Conservation (phyloP, 164 flowering plant species). For the Dillenia suffruticosa region DNA sequence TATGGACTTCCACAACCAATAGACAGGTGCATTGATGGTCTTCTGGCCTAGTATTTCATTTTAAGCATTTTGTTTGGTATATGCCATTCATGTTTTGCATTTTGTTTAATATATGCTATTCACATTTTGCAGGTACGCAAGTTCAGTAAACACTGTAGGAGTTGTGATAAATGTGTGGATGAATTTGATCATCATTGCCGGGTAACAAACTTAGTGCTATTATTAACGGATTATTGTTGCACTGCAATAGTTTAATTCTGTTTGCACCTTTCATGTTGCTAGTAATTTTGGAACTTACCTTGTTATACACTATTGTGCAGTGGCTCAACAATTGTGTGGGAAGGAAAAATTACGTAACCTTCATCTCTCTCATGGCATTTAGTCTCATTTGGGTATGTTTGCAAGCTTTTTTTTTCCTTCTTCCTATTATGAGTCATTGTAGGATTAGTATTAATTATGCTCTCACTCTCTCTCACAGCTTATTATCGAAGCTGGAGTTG, state of each 20-base stretch:
- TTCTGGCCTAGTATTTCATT: background rate
- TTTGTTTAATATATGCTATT: background rate
- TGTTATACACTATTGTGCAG: conserved; percentile 34
- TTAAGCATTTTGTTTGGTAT: background rate
- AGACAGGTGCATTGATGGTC: too few species aligned
- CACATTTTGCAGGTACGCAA: conserved; percentile 69
- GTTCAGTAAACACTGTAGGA: conserved; percentile 96
- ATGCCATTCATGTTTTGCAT: background rate
- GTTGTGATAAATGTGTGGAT: conserved; percentile 99
- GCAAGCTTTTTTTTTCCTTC: background rate
- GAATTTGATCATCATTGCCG: conserved; percentile 99
- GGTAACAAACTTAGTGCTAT: conserved; percentile 33
- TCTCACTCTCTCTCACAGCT: conserved; percentile 44
- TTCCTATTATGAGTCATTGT: too few species aligned
- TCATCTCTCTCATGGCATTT: conserved; percentile 81
- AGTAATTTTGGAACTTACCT: background rate
- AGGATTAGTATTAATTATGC: background rate
- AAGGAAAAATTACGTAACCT: conserved; percentile 75
- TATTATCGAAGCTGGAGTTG: conserved; percentile 81
- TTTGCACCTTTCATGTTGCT: too few species aligned
- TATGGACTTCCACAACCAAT: too few species aligned
- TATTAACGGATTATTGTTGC: too few species aligned
- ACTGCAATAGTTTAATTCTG: too few species aligned
- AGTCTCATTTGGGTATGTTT: conserved; percentile 90
- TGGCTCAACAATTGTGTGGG: conserved; percentile 99